Conservation (phyloP, 257 asterid species). For the Solanum piurae region DNA sequence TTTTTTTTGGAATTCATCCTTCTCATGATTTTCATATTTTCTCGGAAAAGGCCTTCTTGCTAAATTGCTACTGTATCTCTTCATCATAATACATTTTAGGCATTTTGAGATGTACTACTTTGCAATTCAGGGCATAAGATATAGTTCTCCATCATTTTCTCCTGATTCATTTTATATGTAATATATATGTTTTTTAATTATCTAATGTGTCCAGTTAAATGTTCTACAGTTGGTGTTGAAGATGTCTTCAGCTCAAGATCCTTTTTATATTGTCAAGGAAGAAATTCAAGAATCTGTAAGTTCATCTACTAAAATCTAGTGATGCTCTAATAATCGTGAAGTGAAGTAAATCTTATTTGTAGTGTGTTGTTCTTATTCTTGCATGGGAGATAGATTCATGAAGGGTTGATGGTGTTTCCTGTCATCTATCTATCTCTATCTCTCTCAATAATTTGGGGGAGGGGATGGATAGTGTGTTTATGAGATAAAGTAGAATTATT, state of each 20-base stretch:
- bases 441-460: neutral
- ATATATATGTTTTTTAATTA: neutral
- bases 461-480: neutral
- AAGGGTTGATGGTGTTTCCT: neutral
- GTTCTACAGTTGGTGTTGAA: neutral
- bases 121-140: neutral
- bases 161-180: neutral
- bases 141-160: neutral
- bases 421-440: neutral
- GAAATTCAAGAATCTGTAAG: slow-evolving; percentile 97
- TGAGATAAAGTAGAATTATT: neutral
- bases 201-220: neutral
- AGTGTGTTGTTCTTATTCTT: neutral
- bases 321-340: neutral
- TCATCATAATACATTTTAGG: neutral
- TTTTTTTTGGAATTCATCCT: neutral
- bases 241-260: slow-evolving; percentile 97
- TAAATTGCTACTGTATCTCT: neutral
- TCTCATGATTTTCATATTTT: neutral
- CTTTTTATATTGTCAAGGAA: slow-evolving; percentile 90
- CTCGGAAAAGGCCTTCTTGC: neutral
- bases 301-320: neutral
- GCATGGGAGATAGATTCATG: neutral
- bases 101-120: neutral
- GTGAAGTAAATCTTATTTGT: neutral